These are phyloP conservation scores for Penicillium macrosclerotiorum DNA, from an alignment of 495 filamentous ascomycete genomes.

Conservation along the genomic window DNA sequence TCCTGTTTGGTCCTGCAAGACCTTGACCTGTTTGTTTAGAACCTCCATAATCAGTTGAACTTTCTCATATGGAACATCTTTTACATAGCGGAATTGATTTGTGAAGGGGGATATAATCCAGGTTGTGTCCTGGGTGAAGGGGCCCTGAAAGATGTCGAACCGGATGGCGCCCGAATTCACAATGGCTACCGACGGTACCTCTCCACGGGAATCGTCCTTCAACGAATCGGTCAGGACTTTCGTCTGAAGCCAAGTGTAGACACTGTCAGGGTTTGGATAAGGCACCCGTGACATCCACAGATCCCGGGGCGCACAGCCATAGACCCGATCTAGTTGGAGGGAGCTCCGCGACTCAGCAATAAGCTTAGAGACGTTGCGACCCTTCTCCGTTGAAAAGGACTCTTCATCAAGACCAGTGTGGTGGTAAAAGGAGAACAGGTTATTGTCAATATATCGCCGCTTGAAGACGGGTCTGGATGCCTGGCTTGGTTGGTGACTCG, in stretches of 20 bases:
- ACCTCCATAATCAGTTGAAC: conserved; percentile 68
- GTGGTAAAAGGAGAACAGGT: conserved; percentile 78
- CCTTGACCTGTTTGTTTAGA: conserved; percentile 67
- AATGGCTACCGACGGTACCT: conserved; percentile 65
- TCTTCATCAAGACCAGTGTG: conserved; percentile 68
- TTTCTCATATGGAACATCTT: conserved; percentile 71
- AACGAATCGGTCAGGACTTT: conserved; percentile 67
- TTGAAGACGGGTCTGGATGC: conserved; percentile 56
- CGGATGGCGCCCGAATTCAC: conserved; percentile 87
- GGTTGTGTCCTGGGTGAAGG: conserved; percentile 81
- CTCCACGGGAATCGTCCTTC: conserved; percentile 43
- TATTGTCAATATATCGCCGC: conserved; percentile 92
- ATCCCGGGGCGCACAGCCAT: conserved; percentile 80
- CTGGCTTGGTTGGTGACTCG: conserved; percentile 32
- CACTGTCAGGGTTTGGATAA: conserved; percentile 66
- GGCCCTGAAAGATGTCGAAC: conserved; percentile 91
- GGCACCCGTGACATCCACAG: conserved; percentile 75
- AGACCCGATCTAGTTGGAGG: conserved; percentile 67
- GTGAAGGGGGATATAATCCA: conserved; percentile 88
- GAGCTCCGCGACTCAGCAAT: conserved; percentile 68
- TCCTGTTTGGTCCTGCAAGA: conserved; percentile 29
- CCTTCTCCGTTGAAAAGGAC: conserved; percentile 77
- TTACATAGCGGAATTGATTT: conserved; percentile 72
- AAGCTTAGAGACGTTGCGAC: conserved; percentile 66
- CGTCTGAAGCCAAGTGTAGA: conserved; percentile 78